Conservation (phyloP, 352 stramenopile genomes). For the Pythium phragmiticola region DNA sequence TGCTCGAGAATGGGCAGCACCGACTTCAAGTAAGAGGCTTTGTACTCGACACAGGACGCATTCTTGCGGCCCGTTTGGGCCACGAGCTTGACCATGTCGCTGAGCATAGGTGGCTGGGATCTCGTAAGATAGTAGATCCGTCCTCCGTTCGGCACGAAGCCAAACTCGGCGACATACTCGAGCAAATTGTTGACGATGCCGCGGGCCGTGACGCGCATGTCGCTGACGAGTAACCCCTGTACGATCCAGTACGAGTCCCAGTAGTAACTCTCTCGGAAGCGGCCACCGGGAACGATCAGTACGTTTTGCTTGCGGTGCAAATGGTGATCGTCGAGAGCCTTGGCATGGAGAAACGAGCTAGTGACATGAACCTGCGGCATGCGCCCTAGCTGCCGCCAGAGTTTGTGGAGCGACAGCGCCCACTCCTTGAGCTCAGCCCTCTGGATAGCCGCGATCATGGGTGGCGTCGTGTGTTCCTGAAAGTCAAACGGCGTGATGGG, state of each 20-base stretch:
- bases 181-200: constrained; percentile 87
- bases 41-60: constrained; percentile 41
- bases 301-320: constrained; percentile 48
- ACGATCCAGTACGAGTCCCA: constrained; percentile 95
- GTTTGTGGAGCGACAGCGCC: constrained; percentile 63
- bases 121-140: constrained; percentile 91
- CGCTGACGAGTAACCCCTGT: constrained; percentile 78
- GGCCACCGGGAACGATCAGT: constrained; percentile 85
- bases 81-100: constrained; percentile 78
- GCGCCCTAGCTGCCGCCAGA: constrained; percentile 76
- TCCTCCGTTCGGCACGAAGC: constrained; percentile 89
- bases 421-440: constrained; percentile 54
- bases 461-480: constrained; percentile 46
- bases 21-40: constrained; percentile 45
- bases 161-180: constrained; percentile 82
- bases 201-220: constrained; percentile 73
- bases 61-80: constrained; percentile 31
- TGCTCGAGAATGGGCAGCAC: constrained; percentile 65
- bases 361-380: constrained; percentile 48
- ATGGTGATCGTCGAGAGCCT: constrained; percentile 36
- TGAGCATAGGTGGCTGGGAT: constrained; percentile 90
- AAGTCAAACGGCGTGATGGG: constrained; percentile 72
- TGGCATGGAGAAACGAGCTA: constrained; percentile 56
- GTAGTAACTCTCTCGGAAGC: constrained; percentile 93
- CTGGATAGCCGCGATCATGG: constrained; percentile 55